These are phyloP conservation scores for Wickerhamiella pararugosa DNA, from an alignment of 1,139 yeast genomes.

Conservation along the genomic window DNA sequence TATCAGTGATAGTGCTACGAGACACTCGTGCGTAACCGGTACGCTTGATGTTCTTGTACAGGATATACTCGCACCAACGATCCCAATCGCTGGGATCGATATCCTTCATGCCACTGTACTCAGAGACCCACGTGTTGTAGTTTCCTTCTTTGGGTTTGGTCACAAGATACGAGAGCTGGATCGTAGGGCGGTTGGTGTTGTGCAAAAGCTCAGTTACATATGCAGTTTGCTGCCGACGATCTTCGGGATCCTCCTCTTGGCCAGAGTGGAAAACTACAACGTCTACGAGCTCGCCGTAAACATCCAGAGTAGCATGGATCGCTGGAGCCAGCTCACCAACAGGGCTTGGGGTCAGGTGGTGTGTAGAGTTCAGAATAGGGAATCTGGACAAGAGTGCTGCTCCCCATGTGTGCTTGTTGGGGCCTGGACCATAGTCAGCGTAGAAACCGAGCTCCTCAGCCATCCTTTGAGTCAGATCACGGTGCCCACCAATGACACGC, in stretches of 20 bases:
- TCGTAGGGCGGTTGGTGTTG: slow-evolving; percentile 56
- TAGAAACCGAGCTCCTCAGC: slow-evolving; percentile 93
- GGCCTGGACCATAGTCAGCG: slow-evolving; percentile 95
- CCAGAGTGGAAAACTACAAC: slow-evolving; percentile 96
- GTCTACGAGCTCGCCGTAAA: slow-evolving; percentile 73
- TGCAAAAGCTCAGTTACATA: slow-evolving; percentile 73
- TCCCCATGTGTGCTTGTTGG: slow-evolving; percentile 98
- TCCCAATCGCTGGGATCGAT: slow-evolving; percentile 92
- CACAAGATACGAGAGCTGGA: slow-evolving; percentile 77
- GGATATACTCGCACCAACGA: slow-evolving; percentile 95
- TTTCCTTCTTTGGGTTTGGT: slow-evolving; percentile 78
- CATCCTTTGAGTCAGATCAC: slow-evolving; percentile 80
- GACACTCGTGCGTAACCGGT: slow-evolving; percentile 90
- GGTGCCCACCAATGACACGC: slow-evolving; percentile 83
- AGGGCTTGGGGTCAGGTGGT: slow-evolving; percentile 85
- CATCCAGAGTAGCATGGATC: slow-evolving; percentile 85
- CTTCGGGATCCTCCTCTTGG: slow-evolving; percentile 94
- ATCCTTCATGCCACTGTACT: slow-evolving; percentile 73
- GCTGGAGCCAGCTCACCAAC: slow-evolving; percentile 98
- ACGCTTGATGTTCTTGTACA: slow-evolving; percentile 74
- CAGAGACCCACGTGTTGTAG: slow-evolving; percentile 81
- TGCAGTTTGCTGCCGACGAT: slow-evolving; percentile 72
- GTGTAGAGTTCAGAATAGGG: slow-evolving; percentile 81
- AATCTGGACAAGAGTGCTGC: slow-evolving; percentile 82
- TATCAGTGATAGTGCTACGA: slow-evolving; percentile 87